Evolutionary conservation across 352 stramenopile genomes (phyloP).

Genomic region (Phytopythium cucurbitacearum): DNA sequence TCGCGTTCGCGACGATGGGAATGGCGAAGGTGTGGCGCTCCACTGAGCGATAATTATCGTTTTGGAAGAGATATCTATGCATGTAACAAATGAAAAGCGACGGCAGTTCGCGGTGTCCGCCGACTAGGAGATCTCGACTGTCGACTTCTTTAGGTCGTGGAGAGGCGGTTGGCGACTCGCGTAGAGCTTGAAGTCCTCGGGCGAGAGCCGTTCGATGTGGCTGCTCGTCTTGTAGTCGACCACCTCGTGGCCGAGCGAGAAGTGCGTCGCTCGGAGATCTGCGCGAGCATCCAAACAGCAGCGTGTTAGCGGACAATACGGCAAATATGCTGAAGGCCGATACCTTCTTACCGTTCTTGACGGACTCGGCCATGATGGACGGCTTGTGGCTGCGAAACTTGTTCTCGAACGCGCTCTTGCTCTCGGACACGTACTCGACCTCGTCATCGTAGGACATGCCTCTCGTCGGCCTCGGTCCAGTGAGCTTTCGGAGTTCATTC

Average conservation of each 20-base stretch:
- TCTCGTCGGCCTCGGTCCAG: conserved; percentile 40
- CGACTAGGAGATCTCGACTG: conserved; percentile 53
- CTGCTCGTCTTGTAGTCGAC: conserved; percentile 70
- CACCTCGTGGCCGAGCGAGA: conserved; percentile 55
- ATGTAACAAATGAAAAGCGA: too few species aligned
- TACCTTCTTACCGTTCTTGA: conserved; percentile 59
- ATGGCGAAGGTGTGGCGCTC: too few species aligned
- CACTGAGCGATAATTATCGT: too few species aligned
- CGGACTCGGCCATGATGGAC: conserved; percentile 64
- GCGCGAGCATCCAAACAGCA: conserved; percentile 4
- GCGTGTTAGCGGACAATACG: conserved; percentile 3
- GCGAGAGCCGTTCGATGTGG: conserved; percentile 44
- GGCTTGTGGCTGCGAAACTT: conserved; percentile 69
- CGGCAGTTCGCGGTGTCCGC: conserved; percentile 1
- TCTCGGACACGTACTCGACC: conserved; percentile 73
- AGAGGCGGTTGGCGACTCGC: conserved; percentile 33
- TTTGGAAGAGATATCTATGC: too few species aligned
- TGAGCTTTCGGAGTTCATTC: conserved; percentile 66
- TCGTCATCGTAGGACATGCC: conserved; percentile 78
- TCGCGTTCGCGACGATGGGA: too few species aligned
- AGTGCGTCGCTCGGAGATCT: conserved; percentile 82
- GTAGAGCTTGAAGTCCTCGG: conserved; percentile 59
- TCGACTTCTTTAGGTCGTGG: conserved; percentile 68
- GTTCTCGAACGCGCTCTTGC: conserved; percentile 67
- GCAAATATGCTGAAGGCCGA: not conserved